Evolutionary conservation across 768 basidiomycete species (phyloP).

Genomic region (Boletus eberwhitei): DNA sequence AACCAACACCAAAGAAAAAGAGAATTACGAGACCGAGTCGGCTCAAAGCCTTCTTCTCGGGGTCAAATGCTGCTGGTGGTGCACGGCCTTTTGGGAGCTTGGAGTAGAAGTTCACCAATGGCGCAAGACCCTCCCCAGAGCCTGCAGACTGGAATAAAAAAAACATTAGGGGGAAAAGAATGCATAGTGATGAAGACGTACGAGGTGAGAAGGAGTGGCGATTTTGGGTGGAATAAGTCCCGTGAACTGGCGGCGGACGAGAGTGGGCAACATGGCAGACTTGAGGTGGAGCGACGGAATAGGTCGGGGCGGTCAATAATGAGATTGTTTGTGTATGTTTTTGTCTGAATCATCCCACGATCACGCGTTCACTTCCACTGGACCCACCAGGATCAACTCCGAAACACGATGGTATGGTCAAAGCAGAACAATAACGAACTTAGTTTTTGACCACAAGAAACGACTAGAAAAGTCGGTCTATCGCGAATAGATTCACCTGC

Average conservation of each 20-base stretch:
- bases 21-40: slow-evolving; percentile 62
- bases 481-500: slow-evolving; percentile 3
- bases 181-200: slow-evolving; percentile 29
- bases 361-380: slow-evolving; percentile 8
- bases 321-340: slow-evolving; percentile 18
- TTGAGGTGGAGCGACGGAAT: slow-evolving; percentile 17
- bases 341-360: slow-evolving; percentile 13
- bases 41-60: slow-evolving; percentile 74
- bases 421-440: slow-evolving; percentile 13
- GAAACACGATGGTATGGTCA: background rate
- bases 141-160: slow-evolving; percentile 61
- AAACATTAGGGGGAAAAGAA: background rate
- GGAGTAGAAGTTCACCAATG: slow-evolving; percentile 93
- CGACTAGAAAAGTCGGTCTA: slow-evolving; percentile 12
- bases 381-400: slow-evolving; percentile 10
- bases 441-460: slow-evolving; percentile 6
- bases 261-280: slow-evolving; percentile 71
- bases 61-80: slow-evolving; percentile 56
- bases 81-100: slow-evolving; percentile 90
- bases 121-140: slow-evolving; percentile 73
- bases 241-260: slow-evolving; percentile 80
- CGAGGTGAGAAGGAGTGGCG: slow-evolving; percentile 85
- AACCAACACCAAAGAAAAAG: slow-evolving; percentile 54
- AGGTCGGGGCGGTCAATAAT: slow-evolving; percentile 13
- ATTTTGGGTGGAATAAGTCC: slow-evolving; percentile 93